Percentiles rank a stretch among this genome's conserved stretches.
Evolutionary conservation across 139 green algal genomes (phyloP).

Genomic region (Zygnema circumcarinatum): DNA sequence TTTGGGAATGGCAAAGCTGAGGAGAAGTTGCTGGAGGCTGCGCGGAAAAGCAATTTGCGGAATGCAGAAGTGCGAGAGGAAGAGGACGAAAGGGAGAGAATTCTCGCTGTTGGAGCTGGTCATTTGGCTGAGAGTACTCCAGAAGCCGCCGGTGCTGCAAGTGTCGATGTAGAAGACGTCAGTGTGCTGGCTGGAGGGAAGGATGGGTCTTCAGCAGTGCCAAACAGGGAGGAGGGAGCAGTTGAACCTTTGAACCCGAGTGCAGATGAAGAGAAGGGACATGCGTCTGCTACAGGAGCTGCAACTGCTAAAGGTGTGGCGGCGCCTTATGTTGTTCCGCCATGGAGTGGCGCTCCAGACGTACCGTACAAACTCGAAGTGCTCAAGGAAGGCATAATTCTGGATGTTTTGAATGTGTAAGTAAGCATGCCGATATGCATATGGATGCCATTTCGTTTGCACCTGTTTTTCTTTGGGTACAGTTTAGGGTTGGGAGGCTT

Average conservation of each 20-base stretch:
- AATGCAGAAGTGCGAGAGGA: not conserved
- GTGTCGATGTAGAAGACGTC: too few species aligned
- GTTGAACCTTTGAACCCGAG: not conserved
- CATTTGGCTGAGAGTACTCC: not conserved
- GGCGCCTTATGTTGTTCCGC: slow-evolving; percentile 39
- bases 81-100: not conserved
- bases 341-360: slow-evolving; percentile 34
- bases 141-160: not conserved
- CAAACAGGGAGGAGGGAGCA: not conserved
- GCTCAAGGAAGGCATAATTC: slow-evolving; percentile 38
- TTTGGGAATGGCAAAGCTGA: too few species aligned
- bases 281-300: not conserved
- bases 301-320: not conserved
- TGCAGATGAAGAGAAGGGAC: not conserved
- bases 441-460: too few species aligned
- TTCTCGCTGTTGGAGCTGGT: not conserved
- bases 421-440: too few species aligned
- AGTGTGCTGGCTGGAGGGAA: too few species aligned
- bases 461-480: not conserved
- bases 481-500: too few species aligned
- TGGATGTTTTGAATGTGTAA: slow-evolving; percentile 33
- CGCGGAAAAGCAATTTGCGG: too few species aligned
- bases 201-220: not conserved
- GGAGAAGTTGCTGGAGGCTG: too few species aligned
- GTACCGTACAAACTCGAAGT: slow-evolving; percentile 42